Evolutionary conservation across 768 basidiomycete species (phyloP), one percentile per base, ranked within the genome.

Genomic region (Suillus brevipes): DNA sequence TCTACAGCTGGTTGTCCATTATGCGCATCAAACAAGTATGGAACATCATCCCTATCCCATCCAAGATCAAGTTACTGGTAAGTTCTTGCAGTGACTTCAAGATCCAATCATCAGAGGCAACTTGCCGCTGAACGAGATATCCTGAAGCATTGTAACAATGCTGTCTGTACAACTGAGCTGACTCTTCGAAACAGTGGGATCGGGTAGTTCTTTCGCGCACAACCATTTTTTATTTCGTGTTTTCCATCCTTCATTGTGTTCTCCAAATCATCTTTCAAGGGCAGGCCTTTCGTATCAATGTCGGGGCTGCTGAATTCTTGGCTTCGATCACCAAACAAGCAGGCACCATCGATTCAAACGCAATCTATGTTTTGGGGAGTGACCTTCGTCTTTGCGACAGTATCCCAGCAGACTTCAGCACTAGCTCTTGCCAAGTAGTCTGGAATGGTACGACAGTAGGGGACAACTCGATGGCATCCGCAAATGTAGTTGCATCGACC

Each of bases 261-360:
- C 73, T 91, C 65, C 91, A 92, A 75, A 80, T 92, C 67, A 79
- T 83, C 34, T 80, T 94, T 55, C 91, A 93, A 77, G 83, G 82
- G 60, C 82, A 83, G 61, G 90, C 88, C 13, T 89, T 88, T 78
- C 79, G 79, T 14, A 85, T 85, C 77, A 92, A 92, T 69, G 82
- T 82, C 10, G 68, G 82, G 23, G 89, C 90, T 7, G 84, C 85
- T 36, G 64, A 72, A 34, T 82, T 87, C 68, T 78, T 92, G 63
- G 75, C 77, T 53, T 74, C 76, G 58, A 82, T 92, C 61, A 79
- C 87, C 36, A 55, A 73, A 36, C 76, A 84, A 70, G 87, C 84
- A 37, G 74, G 85, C 66, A 81, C 82, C 8, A 75, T 79, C 31
- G 79, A 80, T 68, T 67, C 76, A 38, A 83, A 85, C 43, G 60